phyloP scores from a whole-genome alignment of 2,329 filamentous ascomycete species.

The Neospermospora avenae region DNA sequence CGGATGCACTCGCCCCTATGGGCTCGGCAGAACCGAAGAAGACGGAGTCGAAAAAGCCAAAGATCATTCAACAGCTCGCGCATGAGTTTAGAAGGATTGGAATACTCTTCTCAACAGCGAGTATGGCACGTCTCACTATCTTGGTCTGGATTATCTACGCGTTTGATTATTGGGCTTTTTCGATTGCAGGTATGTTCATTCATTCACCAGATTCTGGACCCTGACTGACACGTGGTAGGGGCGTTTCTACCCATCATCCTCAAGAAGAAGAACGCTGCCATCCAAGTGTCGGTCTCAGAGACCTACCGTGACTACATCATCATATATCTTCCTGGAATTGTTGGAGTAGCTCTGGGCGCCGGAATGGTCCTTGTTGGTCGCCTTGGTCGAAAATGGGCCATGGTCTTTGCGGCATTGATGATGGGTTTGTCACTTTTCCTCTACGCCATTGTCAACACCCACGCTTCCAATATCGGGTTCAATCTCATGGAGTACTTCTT shows the following conservation, averaged over 20 bases:
- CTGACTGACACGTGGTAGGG: conserved; percentile 32
- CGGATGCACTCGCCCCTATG: not conserved
- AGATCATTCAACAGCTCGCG: not conserved
- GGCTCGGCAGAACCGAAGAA: not conserved
- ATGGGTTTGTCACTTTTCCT: conserved; percentile 31
- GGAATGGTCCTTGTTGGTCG: conserved; percentile 20
- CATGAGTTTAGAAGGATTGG: conserved; percentile 42
- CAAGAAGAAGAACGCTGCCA: conserved; percentile 28
- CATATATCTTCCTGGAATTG: conserved; percentile 37
- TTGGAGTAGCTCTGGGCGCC: conserved; percentile 30
- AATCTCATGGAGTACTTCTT: conserved; percentile 35
- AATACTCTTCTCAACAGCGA: conserved; percentile 42
- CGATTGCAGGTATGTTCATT: conserved; percentile 39
- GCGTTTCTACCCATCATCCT: conserved; percentile 39
- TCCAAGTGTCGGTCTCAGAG: conserved; percentile 26
- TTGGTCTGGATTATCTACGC: conserved; percentile 50
- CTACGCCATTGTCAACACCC: conserved; percentile 29
- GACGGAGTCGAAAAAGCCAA: not conserved
- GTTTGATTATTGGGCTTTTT: conserved; percentile 48
- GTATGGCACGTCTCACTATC: conserved; percentile 44
- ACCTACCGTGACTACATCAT: conserved; percentile 38
- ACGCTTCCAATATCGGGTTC: conserved; percentile 30
- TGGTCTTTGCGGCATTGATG: conserved; percentile 30
- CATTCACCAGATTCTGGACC: conserved; percentile 14
- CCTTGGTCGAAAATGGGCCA: conserved; percentile 31